These are phyloP conservation scores for Myriosclerotinia duriaeana DNA, from an alignment of 2,329 filamentous ascomycete genomes.

Conservation along the genomic window DNA sequence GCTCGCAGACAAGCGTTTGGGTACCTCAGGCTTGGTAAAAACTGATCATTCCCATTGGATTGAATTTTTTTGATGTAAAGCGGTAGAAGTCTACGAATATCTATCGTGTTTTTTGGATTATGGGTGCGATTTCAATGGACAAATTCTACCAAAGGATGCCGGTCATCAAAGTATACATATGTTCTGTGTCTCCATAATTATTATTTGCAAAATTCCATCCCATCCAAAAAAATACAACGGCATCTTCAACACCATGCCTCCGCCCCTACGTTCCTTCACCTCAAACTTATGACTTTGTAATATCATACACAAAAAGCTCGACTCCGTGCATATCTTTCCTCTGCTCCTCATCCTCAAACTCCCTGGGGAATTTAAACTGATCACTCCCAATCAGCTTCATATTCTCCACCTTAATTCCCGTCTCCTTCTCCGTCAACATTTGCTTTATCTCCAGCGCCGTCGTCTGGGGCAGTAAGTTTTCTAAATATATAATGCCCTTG, in stretches of 20 bases:
- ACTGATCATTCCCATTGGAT: background rate
- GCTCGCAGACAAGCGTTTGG: conserved; percentile 9
- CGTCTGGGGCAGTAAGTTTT: background rate
- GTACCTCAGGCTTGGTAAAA: background rate
- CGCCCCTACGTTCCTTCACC: background rate
- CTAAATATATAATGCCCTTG: conserved; percentile 2
- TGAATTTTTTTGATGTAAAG: background rate
- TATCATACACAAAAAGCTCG: background rate
- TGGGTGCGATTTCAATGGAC: no score
- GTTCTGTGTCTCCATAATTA: no score
- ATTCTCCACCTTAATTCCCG: background rate
- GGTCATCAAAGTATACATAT: no score
- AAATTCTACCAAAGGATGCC: no score
- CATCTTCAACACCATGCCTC: background rate
- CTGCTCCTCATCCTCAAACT: conserved; percentile 5
- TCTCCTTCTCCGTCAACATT: background rate
- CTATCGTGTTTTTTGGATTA: no score
- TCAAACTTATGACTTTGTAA: background rate
- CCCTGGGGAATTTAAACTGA: background rate
- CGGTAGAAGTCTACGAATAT: background rate
- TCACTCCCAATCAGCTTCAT: conserved; percentile 8
- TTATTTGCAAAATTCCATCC: no score
- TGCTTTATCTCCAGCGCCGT: background rate
- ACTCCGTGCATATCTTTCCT: background rate
- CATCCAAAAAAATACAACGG: no score